phyloP scores from a whole-genome alignment of 768 basidiomycete genomes.

The Pleurotus giganteus region DNA sequence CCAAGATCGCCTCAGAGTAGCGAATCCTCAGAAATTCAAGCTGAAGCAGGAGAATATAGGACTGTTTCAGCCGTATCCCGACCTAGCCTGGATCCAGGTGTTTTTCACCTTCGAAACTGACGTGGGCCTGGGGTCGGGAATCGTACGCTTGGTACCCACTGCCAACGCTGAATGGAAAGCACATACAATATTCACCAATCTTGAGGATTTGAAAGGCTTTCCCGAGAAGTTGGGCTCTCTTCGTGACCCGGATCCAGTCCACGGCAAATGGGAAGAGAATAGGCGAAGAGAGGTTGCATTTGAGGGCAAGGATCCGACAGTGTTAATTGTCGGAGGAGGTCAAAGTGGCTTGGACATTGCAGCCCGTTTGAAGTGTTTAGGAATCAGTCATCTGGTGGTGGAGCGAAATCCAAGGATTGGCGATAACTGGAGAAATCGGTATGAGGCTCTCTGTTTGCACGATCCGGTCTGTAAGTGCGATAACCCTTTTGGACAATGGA shows the following conservation, averaged over 20 bases:
- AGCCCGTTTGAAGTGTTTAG: not conserved
- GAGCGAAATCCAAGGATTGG: slow-evolving; percentile 62
- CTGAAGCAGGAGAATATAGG: slow-evolving; percentile 22
- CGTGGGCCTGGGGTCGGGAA: slow-evolving; percentile 40
- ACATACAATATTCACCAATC: slow-evolving; percentile 49
- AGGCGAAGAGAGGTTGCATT: slow-evolving; percentile 42
- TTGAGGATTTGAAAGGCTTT: slow-evolving; percentile 42
- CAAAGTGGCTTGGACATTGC: not conserved
- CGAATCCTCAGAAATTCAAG: slow-evolving; percentile 29
- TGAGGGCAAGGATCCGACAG: slow-evolving; percentile 44
- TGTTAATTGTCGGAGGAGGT: slow-evolving; percentile 44
- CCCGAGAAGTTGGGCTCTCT: slow-evolving; percentile 38
- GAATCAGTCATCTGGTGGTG: slow-evolving; percentile 42
- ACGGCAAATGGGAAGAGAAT: slow-evolving; percentile 48
- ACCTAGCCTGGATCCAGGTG: slow-evolving; percentile 44
- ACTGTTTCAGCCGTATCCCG: slow-evolving; percentile 32
- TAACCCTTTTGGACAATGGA: too few relatives aligned
- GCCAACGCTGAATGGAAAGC: slow-evolving; percentile 48
- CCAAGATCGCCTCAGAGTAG: slow-evolving; percentile 35
- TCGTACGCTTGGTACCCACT: slow-evolving; percentile 51
- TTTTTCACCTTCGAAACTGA: slow-evolving; percentile 47
- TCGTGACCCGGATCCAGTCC: slow-evolving; percentile 16
- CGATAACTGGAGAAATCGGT: slow-evolving; percentile 65
- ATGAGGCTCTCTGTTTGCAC: slow-evolving; percentile 65
- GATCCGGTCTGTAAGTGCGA: slow-evolving; percentile 60